phyloP scores from a whole-genome alignment of 2,329 filamentous ascomycete genomes.

The Fusarium penzigii region DNA sequence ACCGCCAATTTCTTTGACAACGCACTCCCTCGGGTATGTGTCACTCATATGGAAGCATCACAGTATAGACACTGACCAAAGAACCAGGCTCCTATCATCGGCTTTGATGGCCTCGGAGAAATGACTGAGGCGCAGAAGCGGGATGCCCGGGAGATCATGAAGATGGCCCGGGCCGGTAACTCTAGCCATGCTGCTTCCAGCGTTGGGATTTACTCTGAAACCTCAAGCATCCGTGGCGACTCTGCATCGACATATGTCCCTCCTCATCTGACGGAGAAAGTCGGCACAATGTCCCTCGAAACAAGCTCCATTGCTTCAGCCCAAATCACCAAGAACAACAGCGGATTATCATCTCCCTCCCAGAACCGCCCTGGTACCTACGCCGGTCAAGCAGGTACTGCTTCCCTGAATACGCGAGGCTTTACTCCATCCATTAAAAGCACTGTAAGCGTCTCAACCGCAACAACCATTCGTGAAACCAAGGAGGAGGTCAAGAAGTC shows the following conservation, averaged over 20 bases:
- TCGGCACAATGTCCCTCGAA: not conserved
- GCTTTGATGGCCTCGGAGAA: conserved; percentile 21
- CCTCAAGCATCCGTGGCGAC: conserved; percentile 12
- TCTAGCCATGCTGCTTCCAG: not conserved
- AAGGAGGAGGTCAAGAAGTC: conserved; percentile 3
- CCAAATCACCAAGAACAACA: conserved; percentile 1
- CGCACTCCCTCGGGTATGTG: conserved; percentile 21
- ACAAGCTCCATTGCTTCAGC: conserved; percentile 2
- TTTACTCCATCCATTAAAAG: not conserved
- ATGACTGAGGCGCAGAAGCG: conserved; percentile 9
- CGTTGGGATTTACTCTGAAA: not conserved
- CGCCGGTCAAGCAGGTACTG: not conserved
- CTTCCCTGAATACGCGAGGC: not conserved
- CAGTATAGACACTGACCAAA: conserved; percentile 4
- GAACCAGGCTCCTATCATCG: conserved; percentile 30
- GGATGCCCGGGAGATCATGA: not conserved
- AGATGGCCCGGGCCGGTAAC: not conserved
- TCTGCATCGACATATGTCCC: conserved; percentile 4
- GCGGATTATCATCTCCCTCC: not conserved
- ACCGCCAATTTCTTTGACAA: conserved; percentile 30
- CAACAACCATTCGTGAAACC: conserved; percentile 29
- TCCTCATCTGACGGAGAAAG: conserved; percentile 3
- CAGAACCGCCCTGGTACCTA: not conserved
- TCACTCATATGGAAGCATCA: not conserved
- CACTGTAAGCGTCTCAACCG: conserved; percentile 30